Percentiles rank a stretch among this genome's conserved stretches.
phyloP scores from a whole-genome alignment of 2,329 filamentous ascomycete species.

The Dothideomycetes sp. region DNA sequence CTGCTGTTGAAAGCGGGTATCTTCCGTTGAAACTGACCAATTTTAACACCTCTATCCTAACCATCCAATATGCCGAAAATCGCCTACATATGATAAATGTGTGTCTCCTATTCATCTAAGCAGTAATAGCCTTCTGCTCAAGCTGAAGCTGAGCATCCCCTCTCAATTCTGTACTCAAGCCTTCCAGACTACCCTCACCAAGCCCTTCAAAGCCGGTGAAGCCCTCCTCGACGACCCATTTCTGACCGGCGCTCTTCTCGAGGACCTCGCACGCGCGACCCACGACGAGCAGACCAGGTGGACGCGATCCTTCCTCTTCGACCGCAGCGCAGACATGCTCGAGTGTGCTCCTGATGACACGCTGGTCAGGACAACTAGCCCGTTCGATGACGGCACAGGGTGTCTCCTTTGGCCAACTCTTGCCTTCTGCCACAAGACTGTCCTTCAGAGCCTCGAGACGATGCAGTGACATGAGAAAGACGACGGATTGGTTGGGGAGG shows the following conservation, averaged over 20 bases:
- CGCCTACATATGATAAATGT: too few relatives aligned
- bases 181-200: constrained; percentile 19
- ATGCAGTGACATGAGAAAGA: constrained; percentile 93
- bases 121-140: constrained; percentile 37
- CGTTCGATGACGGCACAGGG: constrained; percentile 90
- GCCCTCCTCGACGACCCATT: constrained; percentile 81
- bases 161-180: constrained; percentile 15
- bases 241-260: constrained; percentile 43
- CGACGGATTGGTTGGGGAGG: constrained; percentile 65
- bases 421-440: constrained; percentile 47
- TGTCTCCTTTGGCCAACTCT: constrained; percentile 60
- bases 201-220: constrained; percentile 59
- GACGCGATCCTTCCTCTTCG: constrained; percentile 78
- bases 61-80: too few relatives aligned
- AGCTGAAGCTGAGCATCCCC: constrained; percentile 18
- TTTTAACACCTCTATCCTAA: too few relatives aligned
- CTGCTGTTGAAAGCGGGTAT: too few relatives aligned
- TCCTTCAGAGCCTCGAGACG: constrained; percentile 63
- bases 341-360: constrained; percentile 81
- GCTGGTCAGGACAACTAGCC: constrained; percentile 86
- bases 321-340: constrained; percentile 70
- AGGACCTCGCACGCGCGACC: constrained; percentile 75
- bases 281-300: constrained; percentile 79
- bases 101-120: constrained; percentile 11
- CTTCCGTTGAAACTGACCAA: too few relatives aligned